Conservation (phyloP, 1,139 yeast species). For the Maudiozyma humilis region DNA sequence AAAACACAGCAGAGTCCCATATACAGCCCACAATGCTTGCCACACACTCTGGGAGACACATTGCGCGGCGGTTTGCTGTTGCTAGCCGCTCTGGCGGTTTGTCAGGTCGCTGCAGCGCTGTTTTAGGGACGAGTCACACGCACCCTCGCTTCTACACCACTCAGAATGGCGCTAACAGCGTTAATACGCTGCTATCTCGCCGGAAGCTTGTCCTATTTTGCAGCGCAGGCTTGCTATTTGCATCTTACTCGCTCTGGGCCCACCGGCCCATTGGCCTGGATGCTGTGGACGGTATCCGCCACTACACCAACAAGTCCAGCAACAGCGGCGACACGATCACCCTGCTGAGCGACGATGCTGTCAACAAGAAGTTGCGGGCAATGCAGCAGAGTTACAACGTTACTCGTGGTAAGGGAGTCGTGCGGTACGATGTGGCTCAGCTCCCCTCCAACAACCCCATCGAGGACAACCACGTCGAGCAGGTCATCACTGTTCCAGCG, state of each 20-base stretch:
- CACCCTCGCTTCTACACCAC: background rate
- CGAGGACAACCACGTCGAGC: constrained; percentile 89
- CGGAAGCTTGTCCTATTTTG: too few relatives aligned
- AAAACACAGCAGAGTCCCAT: too few relatives aligned
- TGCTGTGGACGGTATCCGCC: constrained; percentile 7
- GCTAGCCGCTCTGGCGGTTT: too few relatives aligned
- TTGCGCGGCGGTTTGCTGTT: too few relatives aligned
- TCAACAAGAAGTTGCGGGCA: constrained; percentile 58
- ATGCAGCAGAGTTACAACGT: constrained; percentile 75
- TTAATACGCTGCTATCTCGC: too few relatives aligned
- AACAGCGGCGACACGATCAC: constrained; percentile 4
- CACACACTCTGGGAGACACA: background rate
- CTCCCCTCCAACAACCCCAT: constrained; percentile 87
- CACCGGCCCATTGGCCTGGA: constrained; percentile 6
- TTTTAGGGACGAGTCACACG: too few relatives aligned
- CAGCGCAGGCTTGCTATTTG: constrained; percentile 5
- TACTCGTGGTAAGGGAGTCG: constrained; percentile 81
- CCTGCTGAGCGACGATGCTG: constrained; percentile 62
- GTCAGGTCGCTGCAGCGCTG: too few relatives aligned
- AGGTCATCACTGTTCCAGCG: constrained; percentile 71
- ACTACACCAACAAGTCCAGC: constrained; percentile 5
- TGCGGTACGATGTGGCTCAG: constrained; percentile 86
- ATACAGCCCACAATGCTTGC: too few relatives aligned
- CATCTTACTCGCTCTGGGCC: constrained; percentile 7
- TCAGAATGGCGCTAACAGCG: background rate